Percentiles rank a stretch among this genome's conserved stretches.
Evolutionary conservation across 306 rosid genomes (phyloP).

Genomic region (Vachellia collinsii): DNA sequence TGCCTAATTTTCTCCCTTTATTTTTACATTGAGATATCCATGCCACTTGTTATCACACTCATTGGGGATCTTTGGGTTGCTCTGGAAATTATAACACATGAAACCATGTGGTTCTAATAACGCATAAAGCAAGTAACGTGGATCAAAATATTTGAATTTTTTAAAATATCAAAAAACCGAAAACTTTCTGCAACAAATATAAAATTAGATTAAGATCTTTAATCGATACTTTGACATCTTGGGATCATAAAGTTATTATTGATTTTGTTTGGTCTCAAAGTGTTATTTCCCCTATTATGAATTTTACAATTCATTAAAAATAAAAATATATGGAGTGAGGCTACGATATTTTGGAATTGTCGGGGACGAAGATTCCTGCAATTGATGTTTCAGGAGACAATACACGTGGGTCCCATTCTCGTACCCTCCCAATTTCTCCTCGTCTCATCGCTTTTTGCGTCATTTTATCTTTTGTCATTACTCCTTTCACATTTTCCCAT

Average conservation of each 20-base stretch:
- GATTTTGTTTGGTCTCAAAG: neutral
- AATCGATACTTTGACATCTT: neutral
- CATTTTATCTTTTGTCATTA: neutral
- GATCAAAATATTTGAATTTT: too few relatives aligned
- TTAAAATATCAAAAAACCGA: too few relatives aligned
- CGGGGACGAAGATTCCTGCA: slow-evolving; percentile 38
- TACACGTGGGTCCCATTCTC: slow-evolving; percentile 39
- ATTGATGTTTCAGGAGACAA: slow-evolving; percentile 29
- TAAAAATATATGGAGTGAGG: neutral
- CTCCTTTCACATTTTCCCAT: too few relatives aligned
- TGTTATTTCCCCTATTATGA: neutral
- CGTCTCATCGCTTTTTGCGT: neutral
- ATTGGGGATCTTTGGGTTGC: too few relatives aligned
- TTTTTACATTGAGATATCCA: too few relatives aligned
- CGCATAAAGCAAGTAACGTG: too few relatives aligned
- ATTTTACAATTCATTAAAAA: neutral
- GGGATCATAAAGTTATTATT: too few relatives aligned
- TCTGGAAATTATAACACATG: too few relatives aligned
- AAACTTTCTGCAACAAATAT: too few relatives aligned
- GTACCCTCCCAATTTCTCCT: neutral
- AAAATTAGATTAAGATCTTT: neutral
- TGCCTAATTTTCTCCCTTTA: too few relatives aligned
- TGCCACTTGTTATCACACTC: too few relatives aligned
- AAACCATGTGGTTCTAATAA: too few relatives aligned
- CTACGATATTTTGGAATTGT: neutral